Evolutionary conservation across 2,329 filamentous ascomycete species (phyloP), one percentile per base, ranked within the genome.

Genomic region (Balansia obtecta): DNA sequence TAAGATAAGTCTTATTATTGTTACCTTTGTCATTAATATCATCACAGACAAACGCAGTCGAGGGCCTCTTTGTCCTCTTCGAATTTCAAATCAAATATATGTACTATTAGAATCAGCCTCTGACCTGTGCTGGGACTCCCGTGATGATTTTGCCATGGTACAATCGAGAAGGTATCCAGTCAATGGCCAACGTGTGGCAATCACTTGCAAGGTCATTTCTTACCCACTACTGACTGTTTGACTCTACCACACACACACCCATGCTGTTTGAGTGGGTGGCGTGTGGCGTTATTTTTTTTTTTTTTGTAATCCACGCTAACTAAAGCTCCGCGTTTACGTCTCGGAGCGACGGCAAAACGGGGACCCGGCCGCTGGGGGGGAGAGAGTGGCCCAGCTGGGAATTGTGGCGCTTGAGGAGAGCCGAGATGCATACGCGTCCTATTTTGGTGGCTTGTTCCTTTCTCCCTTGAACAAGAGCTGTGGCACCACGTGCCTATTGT

Each of bases 1-100:
- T 51, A 55, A 45, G 50, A 48, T 44, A 50, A 50, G 46, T 45
- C n/a, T 52, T 22, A 42, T 50, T 42, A 34, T 46, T 50, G 13
- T 50, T 44, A 46, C 16, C 38, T 38, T 37, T 40, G 42, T 43
- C 51, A 50, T 44, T 16, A 50, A 46, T 34, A 27, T 37, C 10
- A 46, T 22, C 30, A 50, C 38, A 34, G 46, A 41, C 32, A 43
- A 43, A 27, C 15, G 33, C 18, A 37, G 30, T 11, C 47, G 15
- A 48, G 16, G 47, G 40, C 18, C 18, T 12, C 7, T 49, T 38
- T 22, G 27, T 32, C 13, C 30, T 9, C 32, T 41, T 39, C 18
- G 12, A 27, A 18, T 37, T 37, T 40, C n/a, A 18, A 40, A 40
- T 40, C 38, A 10, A 40, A 40, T 40, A 40, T 18, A 20, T 18